Evolutionary conservation across 2,329 filamentous ascomycete species (phyloP).

Genomic region (Ascosphaera apis): DNA sequence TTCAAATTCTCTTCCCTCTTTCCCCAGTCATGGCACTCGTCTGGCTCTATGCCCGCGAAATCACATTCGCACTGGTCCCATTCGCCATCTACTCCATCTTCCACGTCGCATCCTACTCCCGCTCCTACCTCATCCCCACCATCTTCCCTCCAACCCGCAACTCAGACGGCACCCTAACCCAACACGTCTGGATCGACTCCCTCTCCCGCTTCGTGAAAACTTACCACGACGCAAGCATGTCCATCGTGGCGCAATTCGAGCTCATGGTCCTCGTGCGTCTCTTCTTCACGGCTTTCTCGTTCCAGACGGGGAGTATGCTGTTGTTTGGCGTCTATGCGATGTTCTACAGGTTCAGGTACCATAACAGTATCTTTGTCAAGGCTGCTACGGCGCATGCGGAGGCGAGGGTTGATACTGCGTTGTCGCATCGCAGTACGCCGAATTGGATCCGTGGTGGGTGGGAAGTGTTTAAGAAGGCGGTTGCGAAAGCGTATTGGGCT

Average conservation of each 20-base stretch:
- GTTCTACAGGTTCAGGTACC: constrained; percentile 76
- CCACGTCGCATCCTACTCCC: constrained; percentile 92
- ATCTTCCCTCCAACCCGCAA: constrained; percentile 42
- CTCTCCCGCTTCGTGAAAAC: constrained; percentile 92
- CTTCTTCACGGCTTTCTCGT: constrained; percentile 56
- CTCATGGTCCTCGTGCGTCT: constrained; percentile 71
- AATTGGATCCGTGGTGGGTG: constrained; percentile 58
- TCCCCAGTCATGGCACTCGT: constrained; percentile 64
- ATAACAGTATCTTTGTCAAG: constrained; percentile 87
- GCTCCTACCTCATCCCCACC: constrained; percentile 77
- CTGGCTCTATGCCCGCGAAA: constrained; percentile 82
- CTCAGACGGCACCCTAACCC: constrained; percentile 30
- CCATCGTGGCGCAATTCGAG: constrained; percentile 70
- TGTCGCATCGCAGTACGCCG: constrained; percentile 70
- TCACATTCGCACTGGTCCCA: constrained; percentile 71
- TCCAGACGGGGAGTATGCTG: constrained; percentile 80
- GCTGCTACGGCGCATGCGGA: constrained; percentile 49
- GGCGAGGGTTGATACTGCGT: constrained; percentile 54
- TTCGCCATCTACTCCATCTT: constrained; percentile 96
- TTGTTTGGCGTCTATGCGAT: constrained; percentile 64
- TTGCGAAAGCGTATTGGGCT: constrained; percentile 51
- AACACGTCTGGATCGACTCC: constrained; percentile 41
- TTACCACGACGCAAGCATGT: constrained; percentile 95
- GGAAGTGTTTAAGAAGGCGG: constrained; percentile 51
- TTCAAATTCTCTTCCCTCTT: neutral